A percentile compares a stretch with the other conserved stretches of the same genome.
phyloP scores from a whole-genome alignment of 176 grass and related monocot species.

The Eragrostis nindensis region DNA sequence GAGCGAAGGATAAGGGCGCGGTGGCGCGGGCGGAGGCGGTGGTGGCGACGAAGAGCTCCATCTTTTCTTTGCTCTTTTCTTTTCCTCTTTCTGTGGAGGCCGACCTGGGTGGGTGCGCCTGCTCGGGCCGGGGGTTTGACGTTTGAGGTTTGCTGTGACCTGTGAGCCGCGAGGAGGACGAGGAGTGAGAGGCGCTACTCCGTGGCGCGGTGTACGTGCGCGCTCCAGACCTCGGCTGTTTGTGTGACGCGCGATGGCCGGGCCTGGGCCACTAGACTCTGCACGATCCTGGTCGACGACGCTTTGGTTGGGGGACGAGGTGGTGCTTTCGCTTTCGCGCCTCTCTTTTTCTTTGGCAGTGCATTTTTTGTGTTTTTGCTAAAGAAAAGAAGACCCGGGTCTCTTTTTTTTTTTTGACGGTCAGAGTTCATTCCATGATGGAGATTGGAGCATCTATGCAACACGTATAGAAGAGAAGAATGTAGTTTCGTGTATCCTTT shows the following conservation, averaged over 20 bases:
- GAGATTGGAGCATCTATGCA: no score
- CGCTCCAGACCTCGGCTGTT: background rate
- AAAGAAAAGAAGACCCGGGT: background rate
- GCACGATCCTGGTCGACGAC: background rate
- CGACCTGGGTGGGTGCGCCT: background rate
- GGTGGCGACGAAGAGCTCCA: conserved; percentile 56
- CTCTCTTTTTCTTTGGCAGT: background rate
- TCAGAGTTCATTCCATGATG: background rate
- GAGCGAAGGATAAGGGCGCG: conserved; percentile 22
- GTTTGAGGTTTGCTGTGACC: no score
- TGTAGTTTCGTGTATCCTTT: no score
- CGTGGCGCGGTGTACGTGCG: background rate
- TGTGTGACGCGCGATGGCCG: conserved; percentile 4
- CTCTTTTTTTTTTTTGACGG: background rate
- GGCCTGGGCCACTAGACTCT: background rate
- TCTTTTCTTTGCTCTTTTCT: background rate
- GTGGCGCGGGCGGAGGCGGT: conserved; percentile 32
- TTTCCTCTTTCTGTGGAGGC: conserved; percentile 32
- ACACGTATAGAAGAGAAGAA: no score
- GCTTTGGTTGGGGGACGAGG: conserved; percentile 28
- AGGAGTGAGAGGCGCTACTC: conserved; percentile 24
- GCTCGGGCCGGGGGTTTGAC: conserved; percentile 16
- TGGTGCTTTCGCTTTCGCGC: conserved; percentile 36
- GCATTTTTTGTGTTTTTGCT: background rate
- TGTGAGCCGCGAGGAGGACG: conserved; percentile 47